Percentiles rank a stretch among this genome's conserved stretches.
Conservation (phyloP, 1,284 basidiomycete genomes). For the Irpex lacteus region DNA sequence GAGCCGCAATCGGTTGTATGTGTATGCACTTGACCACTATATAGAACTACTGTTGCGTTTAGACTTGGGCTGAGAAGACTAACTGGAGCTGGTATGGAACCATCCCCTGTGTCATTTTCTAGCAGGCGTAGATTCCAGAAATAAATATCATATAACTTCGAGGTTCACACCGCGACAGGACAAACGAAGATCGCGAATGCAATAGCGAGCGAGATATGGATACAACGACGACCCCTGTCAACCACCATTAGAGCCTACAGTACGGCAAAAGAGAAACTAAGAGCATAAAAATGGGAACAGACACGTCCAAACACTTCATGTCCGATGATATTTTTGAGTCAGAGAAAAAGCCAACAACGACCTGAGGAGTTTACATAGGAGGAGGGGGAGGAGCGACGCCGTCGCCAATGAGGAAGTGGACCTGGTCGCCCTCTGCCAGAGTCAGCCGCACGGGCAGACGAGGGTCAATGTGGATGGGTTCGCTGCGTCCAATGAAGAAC, state of each 20-base stretch:
- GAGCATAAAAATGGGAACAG: neutral
- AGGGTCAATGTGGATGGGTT: slow-evolving; percentile 76
- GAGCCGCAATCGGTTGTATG: no score
- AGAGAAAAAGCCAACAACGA: neutral
- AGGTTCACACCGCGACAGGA: no score
- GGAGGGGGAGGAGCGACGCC: slow-evolving; percentile 22
- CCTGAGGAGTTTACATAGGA: slow-evolving; percentile 24
- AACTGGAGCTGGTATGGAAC: no score
- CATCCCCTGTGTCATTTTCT: no score
- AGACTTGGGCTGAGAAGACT: no score
- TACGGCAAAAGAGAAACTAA: neutral
- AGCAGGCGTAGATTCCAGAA: no score
- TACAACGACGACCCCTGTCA: neutral
- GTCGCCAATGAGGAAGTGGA: slow-evolving; percentile 75
- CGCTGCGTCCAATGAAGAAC: slow-evolving; percentile 73
- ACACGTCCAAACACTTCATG: neutral
- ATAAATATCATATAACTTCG: no score
- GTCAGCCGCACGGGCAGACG: slow-evolving; percentile 71
- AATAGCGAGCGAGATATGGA: neutral
- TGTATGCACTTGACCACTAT: no score
- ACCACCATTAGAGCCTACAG: neutral
- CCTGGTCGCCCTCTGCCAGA: slow-evolving; percentile 74
- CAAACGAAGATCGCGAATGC: neutral
- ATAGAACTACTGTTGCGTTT: no score
- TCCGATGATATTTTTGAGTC: neutral